Base-by-base conservation (phyloP, 2,329 filamentous ascomycete species). In the Trichoderma hamatum region DNA sequence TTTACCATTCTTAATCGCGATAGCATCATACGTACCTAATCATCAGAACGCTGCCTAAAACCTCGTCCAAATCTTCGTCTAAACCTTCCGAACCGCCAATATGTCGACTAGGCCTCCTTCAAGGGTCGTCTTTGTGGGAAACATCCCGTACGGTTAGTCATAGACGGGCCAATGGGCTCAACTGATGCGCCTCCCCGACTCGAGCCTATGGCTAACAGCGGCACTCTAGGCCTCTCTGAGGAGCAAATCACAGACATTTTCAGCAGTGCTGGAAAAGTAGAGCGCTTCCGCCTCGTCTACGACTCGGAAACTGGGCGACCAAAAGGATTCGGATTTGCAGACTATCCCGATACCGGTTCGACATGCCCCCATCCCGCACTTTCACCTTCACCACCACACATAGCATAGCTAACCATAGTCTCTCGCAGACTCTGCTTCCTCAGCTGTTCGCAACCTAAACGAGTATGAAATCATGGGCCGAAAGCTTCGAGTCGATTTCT, bases 201-300 rank as follows among this genome's bases (percentile, higher is more conserved):
- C 19, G 26, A 30, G 51, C 65, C 24, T 65, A 58, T 14, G n/a
- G 62, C 76, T 78, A 64, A 78, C 72, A 5, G 13, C 39, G 21
- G 6, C 9, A 13, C 26, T 28, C n/a, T 76, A 97, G 94, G 95
- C 72, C 89, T 97, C 72, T 97, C 94, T 34, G 96, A 99, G 82
- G 94, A 98, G 79, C 92, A 97, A 79, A 97, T 99, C 75, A 91
- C 91, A 77, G 93, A 97, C 74, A 97, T 97, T 71, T 96, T 98
- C 80, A 92, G 90, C 78, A 91, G 92, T 72, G 94, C 92, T 65
- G 96, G 96, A 69, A 92, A 94, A 73, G 95, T 98, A 1, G 85
- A 96, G 70, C 95, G 92, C 78, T 98, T 98, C 79, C 89, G 95
- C 64, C 86, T 98, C 60, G 95, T 98, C 72, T 96, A 97, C 81